Evolutionary conservation across 129 eudicot genomes (phyloP), one percentile per base, ranked within the genome.

Genomic region (Helichrysum umbraculigerum): DNA sequence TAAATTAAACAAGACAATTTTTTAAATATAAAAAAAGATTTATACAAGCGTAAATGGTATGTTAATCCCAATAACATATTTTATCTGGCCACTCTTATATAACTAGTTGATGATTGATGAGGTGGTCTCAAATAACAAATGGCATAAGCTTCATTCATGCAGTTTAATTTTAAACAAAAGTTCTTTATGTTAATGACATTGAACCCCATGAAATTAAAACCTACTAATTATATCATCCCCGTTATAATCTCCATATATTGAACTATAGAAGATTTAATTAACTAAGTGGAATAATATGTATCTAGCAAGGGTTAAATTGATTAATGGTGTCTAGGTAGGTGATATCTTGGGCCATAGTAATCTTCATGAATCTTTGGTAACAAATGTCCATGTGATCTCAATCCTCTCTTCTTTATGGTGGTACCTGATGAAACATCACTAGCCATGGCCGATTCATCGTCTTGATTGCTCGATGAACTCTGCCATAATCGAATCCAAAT

Each of bases 341-440:
- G 94, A 70, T 32, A 79, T 39, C 74, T 78, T 21, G 97, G 97
- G 75, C 94, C 97, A 66, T 84, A 87, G 71, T 91, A 91, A 74
- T 91, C 92, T 88, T 91, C 97, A 80, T 91, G 93, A 72, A 90
- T 80, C 66, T 77, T 81, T 82, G 96, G 91, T 77, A 90, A 82
- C 86, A 81, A 82, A 56, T 86, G 89, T 66, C 70, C 66, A 69
- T 68, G 81, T 54, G 61, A 35, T 62, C 34, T 28, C 37, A 76
- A 76, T 35, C 68, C 57, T 77, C 85, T 82, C 44, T 83, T 86
- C 80, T 74, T 75, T 73, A 50, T 83, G 86, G 44, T 16, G 50
- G 71, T 88, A 88, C 88, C 88, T 90, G 90, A 78, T 56, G 81
- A 71, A 63, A 52, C 34, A 30, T 66, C 76, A 42, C 75, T 81